Evolutionary conservation across 2,329 filamentous ascomycete genomes (phyloP).

Genomic region (Ploettnerulaceae sp.): DNA sequence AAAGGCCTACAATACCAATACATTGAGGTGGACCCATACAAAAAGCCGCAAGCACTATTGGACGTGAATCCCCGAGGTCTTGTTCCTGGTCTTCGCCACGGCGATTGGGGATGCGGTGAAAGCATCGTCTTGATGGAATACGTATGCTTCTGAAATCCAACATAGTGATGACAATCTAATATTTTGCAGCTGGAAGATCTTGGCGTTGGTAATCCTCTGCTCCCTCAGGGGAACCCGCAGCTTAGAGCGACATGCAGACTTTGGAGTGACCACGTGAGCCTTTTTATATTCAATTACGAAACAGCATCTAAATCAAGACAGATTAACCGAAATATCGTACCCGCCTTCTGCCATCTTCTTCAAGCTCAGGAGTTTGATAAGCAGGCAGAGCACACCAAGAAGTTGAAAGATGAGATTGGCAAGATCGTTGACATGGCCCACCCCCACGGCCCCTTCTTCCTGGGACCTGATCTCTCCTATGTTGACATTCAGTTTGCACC

Average conservation of each 20-base stretch:
- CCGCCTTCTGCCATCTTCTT: slow-evolving; percentile 69
- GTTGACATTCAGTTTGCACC: slow-evolving; percentile 39
- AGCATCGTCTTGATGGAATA: slow-evolving; percentile 83
- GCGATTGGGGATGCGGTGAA: slow-evolving; percentile 78
- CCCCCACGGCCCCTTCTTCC: slow-evolving; percentile 34
- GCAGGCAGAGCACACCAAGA: slow-evolving; percentile 53
- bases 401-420: slow-evolving; percentile 61
- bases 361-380: slow-evolving; percentile 56
- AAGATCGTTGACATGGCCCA: slow-evolving; percentile 36
- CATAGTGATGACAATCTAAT: background rate
- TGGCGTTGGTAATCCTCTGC: slow-evolving; percentile 51
- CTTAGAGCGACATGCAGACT: slow-evolving; percentile 68
- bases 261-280: slow-evolving; percentile 72
- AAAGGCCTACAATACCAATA: slow-evolving; percentile 80
- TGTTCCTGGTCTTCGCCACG: slow-evolving; percentile 72
- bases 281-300: background rate
- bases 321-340: slow-evolving; percentile 73
- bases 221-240: slow-evolving; percentile 61
- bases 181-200: slow-evolving; percentile 65
- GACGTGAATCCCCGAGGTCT: slow-evolving; percentile 72
- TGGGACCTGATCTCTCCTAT: slow-evolving; percentile 34
- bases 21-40: slow-evolving; percentile 77
- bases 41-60: slow-evolving; percentile 63
- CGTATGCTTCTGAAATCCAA: slow-evolving; percentile 38
- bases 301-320: slow-evolving; percentile 33